Evolutionary conservation across 768 basidiomycete genomes (phyloP), one percentile per base, ranked within the genome.

Genomic region (Termitomyces sp.): DNA sequence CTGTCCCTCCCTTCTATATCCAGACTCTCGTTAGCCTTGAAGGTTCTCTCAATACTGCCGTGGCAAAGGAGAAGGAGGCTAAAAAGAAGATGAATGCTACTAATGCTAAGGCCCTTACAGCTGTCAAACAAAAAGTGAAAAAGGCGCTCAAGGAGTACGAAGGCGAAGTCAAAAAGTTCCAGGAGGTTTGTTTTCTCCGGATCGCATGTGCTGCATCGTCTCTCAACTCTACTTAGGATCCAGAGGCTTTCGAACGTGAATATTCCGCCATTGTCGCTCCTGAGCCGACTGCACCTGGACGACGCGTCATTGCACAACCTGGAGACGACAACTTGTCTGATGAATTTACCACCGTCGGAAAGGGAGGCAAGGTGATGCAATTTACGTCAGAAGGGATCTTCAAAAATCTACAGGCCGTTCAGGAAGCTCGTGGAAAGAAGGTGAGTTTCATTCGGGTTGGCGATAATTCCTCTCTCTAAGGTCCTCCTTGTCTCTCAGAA

Each of bases 51-150:
- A 88, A 85, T 64, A 76, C 73, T 27, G 85, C 93, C 6, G 73
- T 91, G 45, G 78, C 87, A 11, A 91, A 91, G 71, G 95, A 97
- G 73, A 96, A 95, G 72, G 88, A 89, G 60, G 87, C 93, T 11
- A 91, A 91, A 76, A 97, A 98, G 76, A 98, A 97, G 76, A 93
- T 95, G 88, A 96, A 95, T 64, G 90, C 93, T 2, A 88, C 83
- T 61, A 95, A 95, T 67, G 91, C 94, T 42, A 95, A 92, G 67
- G 93, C 95, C 2, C 81, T 98, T 63, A 98, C 93, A 54, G 90
- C 91, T n/a, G 90, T 98, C 87, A 98, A 95, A 76, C 96, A 98
- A 75, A 97, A 95, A 73, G 81, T 98, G 57, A 95, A 91, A 77
- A 98, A 95, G 77, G 82, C 89, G 11, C 66, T 80, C 57, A 96